Conservation (phyloP, 768 basidiomycete species). For the Dacryopinax primogenitus region DNA sequence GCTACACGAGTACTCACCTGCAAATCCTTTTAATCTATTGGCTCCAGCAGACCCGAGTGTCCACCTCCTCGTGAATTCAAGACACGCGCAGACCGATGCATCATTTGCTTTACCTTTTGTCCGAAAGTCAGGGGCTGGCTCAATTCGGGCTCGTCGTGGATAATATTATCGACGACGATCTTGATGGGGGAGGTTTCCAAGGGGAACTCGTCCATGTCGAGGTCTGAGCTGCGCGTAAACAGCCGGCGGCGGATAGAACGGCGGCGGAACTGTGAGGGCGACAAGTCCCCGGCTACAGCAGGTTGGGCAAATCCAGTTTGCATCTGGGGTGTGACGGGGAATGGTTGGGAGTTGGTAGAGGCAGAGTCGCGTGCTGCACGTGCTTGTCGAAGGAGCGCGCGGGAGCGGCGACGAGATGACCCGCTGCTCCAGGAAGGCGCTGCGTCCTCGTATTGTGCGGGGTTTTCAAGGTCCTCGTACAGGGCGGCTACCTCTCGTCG, state of each 20-base stretch:
- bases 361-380: background rate
- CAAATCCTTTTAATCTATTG: background rate
- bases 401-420: background rate
- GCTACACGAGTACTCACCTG: background rate
- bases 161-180: background rate
- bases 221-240: background rate
- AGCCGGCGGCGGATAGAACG: conserved; percentile 2
- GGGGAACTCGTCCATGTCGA: background rate
- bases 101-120: background rate
- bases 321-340: background rate
- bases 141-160: background rate
- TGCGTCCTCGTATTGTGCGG: background rate
- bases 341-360: background rate
- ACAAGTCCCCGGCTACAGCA: background rate
- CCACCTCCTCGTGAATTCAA: conserved; percentile 5
- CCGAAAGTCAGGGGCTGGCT: background rate
- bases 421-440: conserved; percentile 5
- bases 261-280: background rate
- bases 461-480: background rate
- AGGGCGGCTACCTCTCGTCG: background rate
- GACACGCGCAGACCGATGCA: background rate
- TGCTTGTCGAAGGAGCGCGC: background rate
- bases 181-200: background rate
- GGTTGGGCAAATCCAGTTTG: background rate
- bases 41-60: background rate